Base-by-base conservation (phyloP, 805 yeast genomes). In the Cephaloascus albidus region DNA sequence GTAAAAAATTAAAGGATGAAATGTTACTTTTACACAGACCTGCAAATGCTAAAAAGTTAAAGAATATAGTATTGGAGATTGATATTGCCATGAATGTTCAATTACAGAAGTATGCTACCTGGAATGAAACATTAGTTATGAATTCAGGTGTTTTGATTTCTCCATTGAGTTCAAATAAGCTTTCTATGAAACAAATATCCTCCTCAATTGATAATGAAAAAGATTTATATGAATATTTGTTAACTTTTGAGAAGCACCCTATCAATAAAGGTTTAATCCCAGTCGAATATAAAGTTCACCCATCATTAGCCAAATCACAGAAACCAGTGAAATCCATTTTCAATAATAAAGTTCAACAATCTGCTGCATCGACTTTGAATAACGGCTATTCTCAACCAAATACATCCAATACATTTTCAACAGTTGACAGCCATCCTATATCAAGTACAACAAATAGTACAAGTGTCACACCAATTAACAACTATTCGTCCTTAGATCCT, bases 71-170 rank as follows among this genome's bases (percentile, higher is more conserved):
- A 41, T 65, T 89, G 45, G 97, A 90, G 58, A 72, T 86, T 54
- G 97, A 93, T 58, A 78, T 86, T 37, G 97, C 97, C 8, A 65
- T 90, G 70, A 77, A 86, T 44, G 76, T 89, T 38, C 96, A 90
- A 59, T 65, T 93, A 40, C 90, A 85, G 50, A 87, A 88, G 54
- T 90, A 82, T 57, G 81, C 97, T 3, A 85, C 90, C 23, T 83
- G 86, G 71, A 76, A 80, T 38, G 97, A 90, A 60, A 85, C 86
- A 17, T 70, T 85, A 41, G 72, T 85, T 15, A 73, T 93, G 63
- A 88, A 89, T 52, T 72, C 85, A 16, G 97, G 97, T 20, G 83
- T 88, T 33, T 77, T 84, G 43, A 70, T 93, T 4, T 65, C 83
- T 36, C 97, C 97, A 2, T 62, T 90, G 37, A 66, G 71, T 20